Conservation (phyloP, 148 eudicot species). For the Heliosperma pusillum region DNA sequence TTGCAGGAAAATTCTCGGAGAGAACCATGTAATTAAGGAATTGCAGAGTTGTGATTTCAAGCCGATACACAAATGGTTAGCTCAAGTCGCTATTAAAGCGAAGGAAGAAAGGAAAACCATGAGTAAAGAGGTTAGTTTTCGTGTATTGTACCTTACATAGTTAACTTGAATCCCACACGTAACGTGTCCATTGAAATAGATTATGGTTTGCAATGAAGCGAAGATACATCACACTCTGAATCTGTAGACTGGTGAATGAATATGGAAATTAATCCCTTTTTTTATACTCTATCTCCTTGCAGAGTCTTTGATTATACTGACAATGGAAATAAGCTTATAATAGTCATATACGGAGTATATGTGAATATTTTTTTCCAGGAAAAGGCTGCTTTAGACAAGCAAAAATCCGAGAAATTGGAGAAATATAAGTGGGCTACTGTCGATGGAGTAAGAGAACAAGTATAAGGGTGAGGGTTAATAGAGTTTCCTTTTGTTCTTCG, state of each 20-base stretch:
- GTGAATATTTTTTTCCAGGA: slow-evolving; percentile 42
- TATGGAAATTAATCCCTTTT: neutral
- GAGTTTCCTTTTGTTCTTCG: neutral
- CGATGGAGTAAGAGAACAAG: slow-evolving; percentile 79
- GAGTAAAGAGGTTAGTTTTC: neutral
- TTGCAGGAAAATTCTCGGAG: slow-evolving; percentile 4
- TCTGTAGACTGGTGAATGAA: too few species aligned
- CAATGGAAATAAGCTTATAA: too few species aligned
- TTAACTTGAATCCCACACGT: too few species aligned
- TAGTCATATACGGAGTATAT: too few species aligned
- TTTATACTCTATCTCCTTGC: too few species aligned
- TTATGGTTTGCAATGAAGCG: too few species aligned
- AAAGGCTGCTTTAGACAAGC: slow-evolving; percentile 59
- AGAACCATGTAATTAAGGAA: slow-evolving; percentile 2
- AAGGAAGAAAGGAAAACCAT: neutral
- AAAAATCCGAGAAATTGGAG: slow-evolving; percentile 61
- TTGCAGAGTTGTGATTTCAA: neutral
- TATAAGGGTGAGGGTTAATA: neutral
- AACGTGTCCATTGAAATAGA: too few species aligned
- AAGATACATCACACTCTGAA: too few species aligned
- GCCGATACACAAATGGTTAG: slow-evolving; percentile 4
- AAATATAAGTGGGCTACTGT: slow-evolving; percentile 81
- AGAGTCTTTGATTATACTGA: too few species aligned
- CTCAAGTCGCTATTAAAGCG: neutral
- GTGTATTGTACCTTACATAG: too few species aligned